Conservation (phyloP, 805 yeast genomes). For the Ogataea methanolica region DNA sequence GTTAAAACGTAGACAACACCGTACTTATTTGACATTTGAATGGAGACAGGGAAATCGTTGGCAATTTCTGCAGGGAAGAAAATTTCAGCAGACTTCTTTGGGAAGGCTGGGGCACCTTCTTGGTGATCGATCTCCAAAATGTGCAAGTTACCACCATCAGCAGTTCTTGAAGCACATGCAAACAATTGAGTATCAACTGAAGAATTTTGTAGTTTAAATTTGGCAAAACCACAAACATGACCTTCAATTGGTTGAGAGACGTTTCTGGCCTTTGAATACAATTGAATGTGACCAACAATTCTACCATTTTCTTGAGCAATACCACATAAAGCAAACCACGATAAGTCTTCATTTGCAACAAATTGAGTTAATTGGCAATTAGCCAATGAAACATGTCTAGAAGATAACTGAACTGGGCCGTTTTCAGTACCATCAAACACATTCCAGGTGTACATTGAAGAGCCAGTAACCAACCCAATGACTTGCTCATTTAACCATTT, state of each 20-base stretch:
- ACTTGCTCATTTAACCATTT: constrained; percentile 75
- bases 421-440: constrained; percentile 75
- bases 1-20: constrained; percentile 89
- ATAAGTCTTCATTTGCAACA: constrained; percentile 69
- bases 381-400: constrained; percentile 74
- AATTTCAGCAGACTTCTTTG: constrained; percentile 86
- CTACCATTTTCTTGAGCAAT: constrained; percentile 91
- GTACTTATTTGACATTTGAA: constrained; percentile 78
- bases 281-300: constrained; percentile 94
- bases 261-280: constrained; percentile 81
- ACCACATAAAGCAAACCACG: constrained; percentile 96
- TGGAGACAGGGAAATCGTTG: constrained; percentile 93
- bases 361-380: constrained; percentile 89
- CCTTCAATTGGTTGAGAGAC: constrained; percentile 97
- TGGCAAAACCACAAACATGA: constrained; percentile 89
- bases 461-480: constrained; percentile 81
- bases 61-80: constrained; percentile 96
- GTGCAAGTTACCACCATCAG: constrained; percentile 81
- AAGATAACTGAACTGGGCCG: constrained; percentile 79
- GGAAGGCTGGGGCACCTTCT: constrained; percentile 74
- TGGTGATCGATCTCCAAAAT: constrained; percentile 95
- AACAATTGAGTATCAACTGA: constrained; percentile 77
- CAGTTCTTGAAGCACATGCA: constrained; percentile 86
- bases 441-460: constrained; percentile 74
- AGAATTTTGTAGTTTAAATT: constrained; percentile 69